Evolutionary conservation across 108 stramenopile genomes (phyloP).

Genomic region (Nitzschia palea): DNA sequence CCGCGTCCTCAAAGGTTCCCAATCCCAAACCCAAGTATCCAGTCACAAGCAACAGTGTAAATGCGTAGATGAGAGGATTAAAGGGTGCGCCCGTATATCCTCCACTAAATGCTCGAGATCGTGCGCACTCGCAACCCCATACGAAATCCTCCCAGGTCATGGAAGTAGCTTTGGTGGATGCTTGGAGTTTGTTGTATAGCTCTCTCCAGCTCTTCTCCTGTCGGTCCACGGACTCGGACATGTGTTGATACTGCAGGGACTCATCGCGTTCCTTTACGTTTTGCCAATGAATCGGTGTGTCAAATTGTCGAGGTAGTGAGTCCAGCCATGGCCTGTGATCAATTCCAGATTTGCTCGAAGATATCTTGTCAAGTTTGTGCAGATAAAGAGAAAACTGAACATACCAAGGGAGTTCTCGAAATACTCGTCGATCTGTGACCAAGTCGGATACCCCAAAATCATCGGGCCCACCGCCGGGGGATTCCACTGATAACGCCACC

Average conservation of each 20-base stretch:
- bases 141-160: constrained; percentile 73
- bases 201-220: constrained; percentile 65
- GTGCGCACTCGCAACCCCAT: constrained; percentile 83
- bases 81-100: constrained; percentile 75
- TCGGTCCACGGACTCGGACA: constrained; percentile 57
- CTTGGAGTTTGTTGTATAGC: constrained; percentile 35
- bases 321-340: constrained; percentile 74
- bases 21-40: constrained; percentile 66
- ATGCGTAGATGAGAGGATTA: constrained; percentile 74
- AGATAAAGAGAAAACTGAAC: constrained; percentile 49
- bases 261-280: constrained; percentile 38
- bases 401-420: constrained; percentile 50
- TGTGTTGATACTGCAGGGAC: constrained; percentile 63
- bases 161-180: neutral
- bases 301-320: constrained; percentile 67
- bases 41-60: constrained; percentile 64
- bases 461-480: constrained; percentile 49
- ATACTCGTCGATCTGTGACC: constrained; percentile 17
- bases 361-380: constrained; percentile 42
- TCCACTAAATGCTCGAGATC: constrained; percentile 85
- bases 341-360: constrained; percentile 12
- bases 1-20: constrained; percentile 83
- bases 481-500: constrained; percentile 65
- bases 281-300: constrained; percentile 82
- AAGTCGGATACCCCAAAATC: constrained; percentile 24